Evolutionary conservation across 768 basidiomycete genomes (phyloP).

Genomic region (Auricularia auricula-judae): DNA sequence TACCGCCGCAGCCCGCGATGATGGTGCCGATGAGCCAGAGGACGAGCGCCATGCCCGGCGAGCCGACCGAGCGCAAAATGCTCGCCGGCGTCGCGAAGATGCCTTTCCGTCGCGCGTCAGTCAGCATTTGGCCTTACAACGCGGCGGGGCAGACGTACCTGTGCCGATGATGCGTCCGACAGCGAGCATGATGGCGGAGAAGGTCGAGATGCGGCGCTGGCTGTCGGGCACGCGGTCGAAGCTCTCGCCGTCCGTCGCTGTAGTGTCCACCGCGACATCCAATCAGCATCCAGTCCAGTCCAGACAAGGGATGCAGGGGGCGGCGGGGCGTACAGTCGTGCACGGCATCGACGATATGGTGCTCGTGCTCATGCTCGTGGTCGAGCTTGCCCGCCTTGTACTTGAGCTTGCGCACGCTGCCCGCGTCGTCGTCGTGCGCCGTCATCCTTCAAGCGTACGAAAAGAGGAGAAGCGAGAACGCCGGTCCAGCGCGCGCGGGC

Average conservation of each 20-base stretch:
- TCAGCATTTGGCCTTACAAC: neutral
- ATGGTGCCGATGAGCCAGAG: constrained; percentile 64
- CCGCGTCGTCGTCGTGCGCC: neutral
- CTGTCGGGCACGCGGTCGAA: neutral
- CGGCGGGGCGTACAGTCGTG: neutral
- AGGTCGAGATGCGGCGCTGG: neutral
- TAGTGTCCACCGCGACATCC: neutral
- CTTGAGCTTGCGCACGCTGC: too few relatives aligned
- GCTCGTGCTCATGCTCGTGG: too few relatives aligned
- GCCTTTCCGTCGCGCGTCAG: neutral
- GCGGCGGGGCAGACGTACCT: neutral
- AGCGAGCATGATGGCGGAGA: neutral
- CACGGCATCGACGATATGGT: neutral
- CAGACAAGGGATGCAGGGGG: neutral
- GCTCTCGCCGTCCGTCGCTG: neutral
- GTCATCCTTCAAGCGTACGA: neutral
- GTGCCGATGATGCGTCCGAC: neutral
- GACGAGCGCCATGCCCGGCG: constrained; percentile 53
- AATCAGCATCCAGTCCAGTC: neutral
- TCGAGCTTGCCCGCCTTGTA: too few relatives aligned
- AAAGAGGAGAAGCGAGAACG: neutral
- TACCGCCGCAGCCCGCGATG: constrained; percentile 58
- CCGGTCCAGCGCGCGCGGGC: neutral
- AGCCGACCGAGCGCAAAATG: constrained; percentile 39
- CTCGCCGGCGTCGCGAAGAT: constrained; percentile 63